A percentile compares a stretch with the other conserved stretches of the same genome.
Evolutionary conservation across 495 filamentous ascomycete genomes (phyloP).

Genomic region (Aspergillus taichungensis): DNA sequence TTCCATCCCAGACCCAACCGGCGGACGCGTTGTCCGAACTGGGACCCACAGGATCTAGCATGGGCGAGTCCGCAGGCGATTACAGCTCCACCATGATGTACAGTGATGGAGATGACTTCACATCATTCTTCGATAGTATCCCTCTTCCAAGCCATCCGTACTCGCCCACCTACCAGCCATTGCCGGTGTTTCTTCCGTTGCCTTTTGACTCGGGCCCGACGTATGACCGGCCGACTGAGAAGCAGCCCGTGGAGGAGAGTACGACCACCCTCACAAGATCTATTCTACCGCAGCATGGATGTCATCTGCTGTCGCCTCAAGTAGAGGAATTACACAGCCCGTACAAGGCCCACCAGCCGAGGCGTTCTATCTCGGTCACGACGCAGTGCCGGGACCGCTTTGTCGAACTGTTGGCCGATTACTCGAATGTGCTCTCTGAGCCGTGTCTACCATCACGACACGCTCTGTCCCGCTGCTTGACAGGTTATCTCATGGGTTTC

Average conservation of each 20-base stretch:
- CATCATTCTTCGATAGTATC: slow-evolving; percentile 34
- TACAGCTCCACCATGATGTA: slow-evolving; percentile 9
- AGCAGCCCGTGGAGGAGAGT: slow-evolving; percentile 8
- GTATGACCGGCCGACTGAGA: slow-evolving; percentile 18
- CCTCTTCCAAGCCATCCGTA: slow-evolving; percentile 32
- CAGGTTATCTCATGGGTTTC: slow-evolving; percentile 58
- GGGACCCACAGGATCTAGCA: too few relatives aligned
- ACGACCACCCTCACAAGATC: slow-evolving; percentile 23
- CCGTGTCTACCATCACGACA: slow-evolving; percentile 43
- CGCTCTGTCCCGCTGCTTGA: slow-evolving; percentile 55
- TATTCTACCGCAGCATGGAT: slow-evolving; percentile 29
- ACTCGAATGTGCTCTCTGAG: slow-evolving; percentile 30
- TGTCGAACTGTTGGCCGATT: slow-evolving; percentile 15
- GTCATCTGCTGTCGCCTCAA: slow-evolving; percentile 33
- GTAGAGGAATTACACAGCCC: slow-evolving; percentile 24
- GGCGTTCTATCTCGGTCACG: slow-evolving; percentile 26
- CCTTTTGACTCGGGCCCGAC: slow-evolving; percentile 23
- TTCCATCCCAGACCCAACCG: neutral
- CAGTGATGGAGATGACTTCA: slow-evolving; percentile 28
- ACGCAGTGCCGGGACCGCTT: slow-evolving; percentile 28
- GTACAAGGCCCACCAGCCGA: slow-evolving; percentile 22
- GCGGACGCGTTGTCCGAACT: too few relatives aligned
- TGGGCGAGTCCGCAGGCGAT: slow-evolving; percentile 5
- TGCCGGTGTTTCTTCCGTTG: slow-evolving; percentile 30
- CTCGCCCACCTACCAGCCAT: slow-evolving; percentile 31